Evolutionary conservation across 129 eudicot species (phyloP).

Genomic region (Flaveria sonorensis): DNA sequence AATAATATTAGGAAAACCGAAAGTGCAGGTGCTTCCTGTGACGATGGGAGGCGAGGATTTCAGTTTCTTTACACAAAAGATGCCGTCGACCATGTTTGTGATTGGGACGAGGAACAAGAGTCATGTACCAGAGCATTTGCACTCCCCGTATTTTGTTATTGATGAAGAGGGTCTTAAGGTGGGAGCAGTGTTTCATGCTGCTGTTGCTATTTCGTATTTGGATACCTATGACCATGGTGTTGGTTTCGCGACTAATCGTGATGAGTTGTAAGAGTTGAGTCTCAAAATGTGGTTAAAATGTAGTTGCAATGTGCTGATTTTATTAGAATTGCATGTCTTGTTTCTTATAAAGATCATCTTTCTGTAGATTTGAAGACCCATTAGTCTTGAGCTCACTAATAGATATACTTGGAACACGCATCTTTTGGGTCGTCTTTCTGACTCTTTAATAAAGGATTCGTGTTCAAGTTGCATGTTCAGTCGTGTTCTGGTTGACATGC

Average conservation of each 20-base stretch:
- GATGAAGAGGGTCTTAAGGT: conserved; percentile 54
- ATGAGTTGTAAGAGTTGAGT: conserved; percentile 23
- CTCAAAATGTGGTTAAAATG: too few relatives aligned
- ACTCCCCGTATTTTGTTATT: conserved; percentile 50
- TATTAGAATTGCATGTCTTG: too few relatives aligned
- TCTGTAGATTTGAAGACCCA: too few relatives aligned
- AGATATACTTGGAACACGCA: too few relatives aligned
- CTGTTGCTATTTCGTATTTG: conserved; percentile 56
- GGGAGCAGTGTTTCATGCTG: conserved; percentile 57
- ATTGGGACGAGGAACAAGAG: conserved; percentile 47
- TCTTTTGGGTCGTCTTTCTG: too few relatives aligned
- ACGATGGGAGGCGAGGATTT: conserved; percentile 64
- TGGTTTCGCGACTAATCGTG: background rate
- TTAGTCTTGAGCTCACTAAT: too few relatives aligned
- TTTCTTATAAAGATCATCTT: too few relatives aligned
- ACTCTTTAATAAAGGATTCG: too few relatives aligned
- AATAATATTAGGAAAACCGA: conserved; percentile 45
- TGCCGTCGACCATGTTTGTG: conserved; percentile 54
- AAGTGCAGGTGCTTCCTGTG: conserved; percentile 35
- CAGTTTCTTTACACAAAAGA: conserved; percentile 48
- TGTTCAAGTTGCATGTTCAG: too few relatives aligned
- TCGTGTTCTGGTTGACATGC: too few relatives aligned
- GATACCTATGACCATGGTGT: conserved; percentile 27
- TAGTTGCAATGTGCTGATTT: too few relatives aligned
- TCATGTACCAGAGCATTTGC: conserved; percentile 37